Base-by-base conservation (phyloP, 768 basidiomycete species). In the Candolleomyces aberdarensis region DNA sequence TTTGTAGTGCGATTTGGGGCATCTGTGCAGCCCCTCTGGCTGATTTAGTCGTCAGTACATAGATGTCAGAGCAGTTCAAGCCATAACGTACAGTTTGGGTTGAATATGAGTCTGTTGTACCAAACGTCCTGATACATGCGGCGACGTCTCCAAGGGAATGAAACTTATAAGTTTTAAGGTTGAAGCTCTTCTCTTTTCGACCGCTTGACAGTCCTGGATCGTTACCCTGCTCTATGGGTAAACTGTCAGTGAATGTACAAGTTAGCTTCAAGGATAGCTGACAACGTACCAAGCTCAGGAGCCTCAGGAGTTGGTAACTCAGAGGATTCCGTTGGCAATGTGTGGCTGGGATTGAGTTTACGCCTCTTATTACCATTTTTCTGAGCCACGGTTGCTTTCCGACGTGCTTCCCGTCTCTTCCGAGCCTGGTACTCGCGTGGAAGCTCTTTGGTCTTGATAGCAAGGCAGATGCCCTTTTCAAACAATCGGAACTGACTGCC, bases 111-210 rank as follows among this genome's bases (percentile, higher is more conserved):
- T 82, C 77, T 0, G 77, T 76, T 0, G 72, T 74, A 0, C 78
- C 78, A 53, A 66, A 72, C 0, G 50, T 19, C 0, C 59, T 61
- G 22, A 80, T 77, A 13, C 63, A 60, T 1, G 31, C 26, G 0
- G 68, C 69, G 56, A 78, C 76, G 56, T 81, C 75, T 0, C 73
- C 76, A 0, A 80, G 66, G 1, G 72, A 62, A 63, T 80, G 80
- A 2, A 72, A 67, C 56, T 81, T 80, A 64, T 74, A 75, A 0
- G 75, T 76, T 0, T 57, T 39, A 0, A 77, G 59, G 46, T 74
- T 78, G 43, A 72, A 68, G 3, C 50, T 62, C 19, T 70, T 71
- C 8, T 47, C 7, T 50, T 57, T 64, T 32, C 58, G 52, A 13
- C 58, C 13, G 5, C 26, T 31, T 56, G 4, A 13, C 3, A 6